phyloP scores from a whole-genome alignment of 805 yeast genomes.

The Yamadazyma phyllophila region DNA sequence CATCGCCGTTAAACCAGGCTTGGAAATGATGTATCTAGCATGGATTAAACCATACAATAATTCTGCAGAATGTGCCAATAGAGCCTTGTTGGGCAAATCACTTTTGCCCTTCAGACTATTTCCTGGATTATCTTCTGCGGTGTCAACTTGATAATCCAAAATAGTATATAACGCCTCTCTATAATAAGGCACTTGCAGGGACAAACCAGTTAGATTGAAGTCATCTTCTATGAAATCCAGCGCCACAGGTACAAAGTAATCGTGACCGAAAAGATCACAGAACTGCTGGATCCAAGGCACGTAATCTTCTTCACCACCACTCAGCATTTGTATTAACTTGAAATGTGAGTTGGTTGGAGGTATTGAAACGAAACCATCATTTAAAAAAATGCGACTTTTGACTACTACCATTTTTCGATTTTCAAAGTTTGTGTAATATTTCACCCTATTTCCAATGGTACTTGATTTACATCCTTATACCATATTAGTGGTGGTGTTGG shows the following conservation, averaged over 20 bases:
- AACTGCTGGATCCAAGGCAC: slow-evolving; percentile 83
- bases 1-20: slow-evolving; percentile 85
- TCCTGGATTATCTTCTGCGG: slow-evolving; percentile 34
- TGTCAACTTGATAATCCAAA: slow-evolving; percentile 71
- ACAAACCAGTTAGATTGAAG: slow-evolving; percentile 88
- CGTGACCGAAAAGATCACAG: slow-evolving; percentile 78
- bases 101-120: slow-evolving; percentile 8
- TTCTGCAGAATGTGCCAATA: slow-evolving; percentile 88
- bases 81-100: slow-evolving; percentile 65
- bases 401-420: not conserved
- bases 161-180: slow-evolving; percentile 89
- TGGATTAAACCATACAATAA: slow-evolving; percentile 90
- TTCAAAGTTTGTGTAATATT: not conserved
- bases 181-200: slow-evolving; percentile 83
- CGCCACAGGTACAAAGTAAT: slow-evolving; percentile 87
- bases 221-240: slow-evolving; percentile 95
- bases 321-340: slow-evolving; percentile 26
- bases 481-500: slow-evolving; percentile 29
- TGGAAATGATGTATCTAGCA: slow-evolving; percentile 84
- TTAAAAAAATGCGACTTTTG: slow-evolving; percentile 6
- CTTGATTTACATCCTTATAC: slow-evolving; percentile 33
- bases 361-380: not conserved
- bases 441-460: not conserved
- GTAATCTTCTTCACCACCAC: slow-evolving; percentile 50
- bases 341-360: too few relatives aligned